Base-by-base conservation (phyloP, 1,284 basidiomycete species). In the Moesziomyces antarcticus region DNA sequence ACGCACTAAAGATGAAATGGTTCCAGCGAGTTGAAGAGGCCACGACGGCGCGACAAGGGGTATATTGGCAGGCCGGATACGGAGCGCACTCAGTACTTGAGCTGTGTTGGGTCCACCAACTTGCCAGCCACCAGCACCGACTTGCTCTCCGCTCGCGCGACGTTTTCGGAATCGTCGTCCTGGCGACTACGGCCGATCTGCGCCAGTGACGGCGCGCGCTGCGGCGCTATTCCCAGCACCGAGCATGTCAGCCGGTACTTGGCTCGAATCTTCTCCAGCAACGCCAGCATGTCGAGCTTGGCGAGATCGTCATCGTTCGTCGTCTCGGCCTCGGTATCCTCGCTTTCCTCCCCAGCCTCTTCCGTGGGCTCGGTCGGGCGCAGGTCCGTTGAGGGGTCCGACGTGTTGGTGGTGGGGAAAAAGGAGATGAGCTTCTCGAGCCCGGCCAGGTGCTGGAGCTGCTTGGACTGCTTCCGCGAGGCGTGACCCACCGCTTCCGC, bases 161-260 rank as follows among this genome's bases (percentile, higher is more conserved):
- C 25, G 37, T 41, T 33, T n/a, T 42, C 37, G n/a, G 14, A 37
- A 7, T 44, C 41, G 37, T 48, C 48, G 22, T 20, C 18, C 40
- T 24, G 14, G 16, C 20, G 35, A 25, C n/a, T 20, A 16, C 10
- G 13, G 1, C 45, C 51, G 14, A 61, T 48, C 21, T 56, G 55
- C 5, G 69, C 48, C 24, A 59, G 44, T 3, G 46, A 35, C 21
- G 40, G 24, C 4, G 69, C 44, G 0, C 57, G 58, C 33, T 60
- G 63, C 0, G 93, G 90, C 37, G 89, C 86, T 9, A 93, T 87
- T 37, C 92, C 92, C n/a, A 97, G 86, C 0, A 89, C 89, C 0
- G 93, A 90, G 78, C 94, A 97, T 21, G 94, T 88, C 0, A 90
- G 88, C 77, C 91, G 91, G 85, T 97, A 97, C 75, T 92, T 88